Evolutionary conservation across 495 filamentous ascomycete genomes (phyloP).

Genomic region (Penicillium daleae): DNA sequence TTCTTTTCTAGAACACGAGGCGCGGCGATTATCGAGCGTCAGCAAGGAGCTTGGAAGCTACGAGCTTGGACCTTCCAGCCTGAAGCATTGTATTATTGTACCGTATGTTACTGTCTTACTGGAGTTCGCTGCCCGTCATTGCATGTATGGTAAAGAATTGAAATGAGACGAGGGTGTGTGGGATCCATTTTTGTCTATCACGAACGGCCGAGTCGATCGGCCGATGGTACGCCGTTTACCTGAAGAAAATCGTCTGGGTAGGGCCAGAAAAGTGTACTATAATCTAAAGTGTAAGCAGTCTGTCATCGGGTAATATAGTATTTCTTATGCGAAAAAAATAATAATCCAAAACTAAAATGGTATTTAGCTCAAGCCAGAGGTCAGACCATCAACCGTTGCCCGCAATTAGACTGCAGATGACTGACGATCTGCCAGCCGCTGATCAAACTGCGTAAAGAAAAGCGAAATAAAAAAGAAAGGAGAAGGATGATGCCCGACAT

Average conservation of each 20-base stretch:
- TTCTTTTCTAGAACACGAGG: conserved; percentile 6
- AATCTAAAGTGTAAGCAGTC: neutral
- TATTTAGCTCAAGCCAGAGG: neutral
- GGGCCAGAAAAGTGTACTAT: neutral
- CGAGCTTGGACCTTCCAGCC: conserved; percentile 2
- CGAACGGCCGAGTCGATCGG: conserved; percentile 10
- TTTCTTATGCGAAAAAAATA: neutral
- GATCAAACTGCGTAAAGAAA: conserved; percentile 14
- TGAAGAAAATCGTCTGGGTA: conserved; percentile 14
- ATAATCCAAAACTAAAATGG: neutral
- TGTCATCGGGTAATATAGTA: neutral
- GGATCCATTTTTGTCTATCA: neutral
- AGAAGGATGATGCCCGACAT: conserved; percentile 15
- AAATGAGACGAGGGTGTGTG: neutral
- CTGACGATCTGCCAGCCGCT: conserved; percentile 21
- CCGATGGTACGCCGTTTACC: conserved; percentile 6
- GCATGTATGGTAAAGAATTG: neutral
- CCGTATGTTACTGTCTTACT: too few relatives aligned
- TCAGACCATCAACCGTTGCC: conserved; percentile 11
- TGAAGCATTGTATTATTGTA: neutral
- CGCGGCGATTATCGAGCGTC: conserved; percentile 5
- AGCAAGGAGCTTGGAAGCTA: conserved; percentile 3
- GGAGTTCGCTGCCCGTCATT: too few relatives aligned
- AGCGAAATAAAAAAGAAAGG: neutral
- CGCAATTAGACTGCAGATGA: conserved; percentile 25